phyloP scores from a whole-genome alignment of 805 yeast genomes.

The Ogataea paraovalis region DNA sequence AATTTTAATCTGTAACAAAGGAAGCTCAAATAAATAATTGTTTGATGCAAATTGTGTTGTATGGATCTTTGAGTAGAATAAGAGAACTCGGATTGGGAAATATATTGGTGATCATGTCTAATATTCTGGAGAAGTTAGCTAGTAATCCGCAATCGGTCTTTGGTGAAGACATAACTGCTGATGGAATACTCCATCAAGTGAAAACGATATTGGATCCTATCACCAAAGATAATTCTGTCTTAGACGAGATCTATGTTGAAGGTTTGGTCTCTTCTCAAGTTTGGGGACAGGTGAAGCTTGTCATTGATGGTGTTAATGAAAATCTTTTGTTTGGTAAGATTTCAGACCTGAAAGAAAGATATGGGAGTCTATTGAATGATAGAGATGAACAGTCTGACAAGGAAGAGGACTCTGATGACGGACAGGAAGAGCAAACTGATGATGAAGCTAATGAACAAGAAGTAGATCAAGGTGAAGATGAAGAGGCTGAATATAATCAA shows the following conservation, averaged over 20 bases:
- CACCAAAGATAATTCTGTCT: slow-evolving; percentile 43
- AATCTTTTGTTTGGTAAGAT: slow-evolving; percentile 54
- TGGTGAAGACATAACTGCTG: slow-evolving; percentile 10
- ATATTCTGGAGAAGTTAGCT: slow-evolving; percentile 14
- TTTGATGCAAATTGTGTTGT: no score
- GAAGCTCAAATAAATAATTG: not conserved
- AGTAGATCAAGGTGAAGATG: slow-evolving; percentile 17
- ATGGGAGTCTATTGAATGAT: slow-evolving; percentile 20
- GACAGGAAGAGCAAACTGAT: slow-evolving; percentile 18
- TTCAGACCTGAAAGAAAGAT: slow-evolving; percentile 42
- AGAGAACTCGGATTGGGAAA: no score
- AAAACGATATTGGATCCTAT: slow-evolving; percentile 59
- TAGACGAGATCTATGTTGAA: slow-evolving; percentile 78
- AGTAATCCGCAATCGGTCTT: slow-evolving; percentile 19
- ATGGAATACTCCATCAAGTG: slow-evolving; percentile 30
- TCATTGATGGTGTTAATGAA: slow-evolving; percentile 74
- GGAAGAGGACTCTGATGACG: slow-evolving; percentile 22
- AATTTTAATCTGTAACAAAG: not conserved
- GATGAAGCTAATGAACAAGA: slow-evolving; percentile 33
- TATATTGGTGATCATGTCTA: slow-evolving; percentile 5
- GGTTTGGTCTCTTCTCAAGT: slow-evolving; percentile 90
- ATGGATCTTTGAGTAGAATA: no score
- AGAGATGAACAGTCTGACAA: slow-evolving; percentile 27
- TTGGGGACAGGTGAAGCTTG: slow-evolving; percentile 88
- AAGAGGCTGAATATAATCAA: no score